These are phyloP conservation scores for Knoxdaviesia capensis DNA, from an alignment of 2,329 filamentous ascomycete genomes.

Conservation along the genomic window DNA sequence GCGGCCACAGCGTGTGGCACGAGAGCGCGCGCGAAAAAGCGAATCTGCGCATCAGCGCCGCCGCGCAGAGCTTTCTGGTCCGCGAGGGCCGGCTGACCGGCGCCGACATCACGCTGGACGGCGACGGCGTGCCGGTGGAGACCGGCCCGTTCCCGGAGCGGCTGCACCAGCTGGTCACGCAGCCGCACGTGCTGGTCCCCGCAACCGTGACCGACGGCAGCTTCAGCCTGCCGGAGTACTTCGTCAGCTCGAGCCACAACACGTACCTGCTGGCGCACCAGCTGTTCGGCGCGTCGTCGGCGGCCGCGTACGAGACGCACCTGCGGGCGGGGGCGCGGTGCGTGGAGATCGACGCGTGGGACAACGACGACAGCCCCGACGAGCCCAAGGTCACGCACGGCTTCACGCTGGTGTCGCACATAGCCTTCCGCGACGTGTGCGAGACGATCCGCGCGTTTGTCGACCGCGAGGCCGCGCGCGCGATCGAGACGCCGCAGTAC, in stretches of 20 bases:
- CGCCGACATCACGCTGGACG: slow-evolving; percentile 24
- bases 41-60: slow-evolving; percentile 36
- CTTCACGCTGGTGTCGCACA: slow-evolving; percentile 45
- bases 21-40: slow-evolving; percentile 23
- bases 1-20: slow-evolving; percentile 31
- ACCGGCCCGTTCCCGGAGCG: slow-evolving; percentile 20
- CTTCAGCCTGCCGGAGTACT: slow-evolving; percentile 46
- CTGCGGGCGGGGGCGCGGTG: slow-evolving; percentile 44
- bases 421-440: slow-evolving; percentile 43
- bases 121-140: slow-evolving; percentile 26
- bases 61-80: slow-evolving; percentile 33
- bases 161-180: slow-evolving; percentile 30
- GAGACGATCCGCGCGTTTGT: slow-evolving; percentile 42
- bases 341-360: slow-evolving; percentile 58
- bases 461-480: slow-evolving; percentile 32
- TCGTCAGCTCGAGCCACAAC: slow-evolving; percentile 54
- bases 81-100: slow-evolving; percentile 28
- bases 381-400: slow-evolving; percentile 55
- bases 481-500: slow-evolving; percentile 13
- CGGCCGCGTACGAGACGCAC: slow-evolving; percentile 41
- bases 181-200: slow-evolving; percentile 37
- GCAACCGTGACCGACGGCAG: slow-evolving; percentile 31
- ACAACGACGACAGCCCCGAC: slow-evolving; percentile 34
- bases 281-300: slow-evolving; percentile 41
- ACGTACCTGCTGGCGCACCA: slow-evolving; percentile 54